These are phyloP conservation scores for Pythium brassicae DNA, from an alignment of 352 stramenopile genomes.

Conservation along the genomic window DNA sequence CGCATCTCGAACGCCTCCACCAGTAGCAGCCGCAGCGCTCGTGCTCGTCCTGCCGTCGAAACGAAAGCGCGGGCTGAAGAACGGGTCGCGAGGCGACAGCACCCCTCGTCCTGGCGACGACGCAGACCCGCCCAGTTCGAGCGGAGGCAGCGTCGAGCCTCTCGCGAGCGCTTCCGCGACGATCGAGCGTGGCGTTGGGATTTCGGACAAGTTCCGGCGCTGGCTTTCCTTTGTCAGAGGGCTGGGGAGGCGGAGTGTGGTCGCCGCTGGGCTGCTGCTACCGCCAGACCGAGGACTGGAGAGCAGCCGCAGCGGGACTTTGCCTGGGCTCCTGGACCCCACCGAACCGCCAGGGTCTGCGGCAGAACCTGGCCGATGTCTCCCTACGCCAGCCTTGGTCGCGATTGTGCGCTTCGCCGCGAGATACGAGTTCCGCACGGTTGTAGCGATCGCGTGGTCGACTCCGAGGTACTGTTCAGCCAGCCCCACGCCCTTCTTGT, in stretches of 20 bases:
- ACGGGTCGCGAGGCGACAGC: slow-evolving; percentile 48
- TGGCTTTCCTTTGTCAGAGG: slow-evolving; percentile 42
- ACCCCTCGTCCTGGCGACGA: slow-evolving; percentile 1
- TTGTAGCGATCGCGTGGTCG: slow-evolving; percentile 89
- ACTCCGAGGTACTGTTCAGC: slow-evolving; percentile 80
- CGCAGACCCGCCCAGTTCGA: slow-evolving; percentile 13
- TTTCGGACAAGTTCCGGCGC: slow-evolving; percentile 15
- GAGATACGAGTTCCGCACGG: slow-evolving; percentile 86
- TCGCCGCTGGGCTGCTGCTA: slow-evolving; percentile 1
- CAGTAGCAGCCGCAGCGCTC: not conserved
- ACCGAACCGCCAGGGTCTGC: too few relatives aligned
- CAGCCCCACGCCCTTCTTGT: slow-evolving; percentile 91
- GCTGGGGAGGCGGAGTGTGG: slow-evolving; percentile 36
- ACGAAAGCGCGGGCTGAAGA: slow-evolving; percentile 67
- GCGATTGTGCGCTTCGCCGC: slow-evolving; percentile 71
- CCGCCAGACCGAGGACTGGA: slow-evolving; percentile 27
- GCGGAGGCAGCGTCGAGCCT: slow-evolving; percentile 34
- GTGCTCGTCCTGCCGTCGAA: slow-evolving; percentile 18
- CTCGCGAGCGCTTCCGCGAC: slow-evolving; percentile 47
- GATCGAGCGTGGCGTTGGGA: slow-evolving; percentile 49
- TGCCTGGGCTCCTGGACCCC: slow-evolving; percentile 19
- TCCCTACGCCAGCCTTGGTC: slow-evolving; percentile 15
- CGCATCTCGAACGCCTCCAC: not conserved
- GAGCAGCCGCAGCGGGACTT: slow-evolving; percentile 22
- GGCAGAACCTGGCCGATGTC: too few relatives aligned